These are phyloP conservation scores for Fusarium camptoceras DNA, from an alignment of 2,329 filamentous ascomycete genomes.

Conservation along the genomic window DNA sequence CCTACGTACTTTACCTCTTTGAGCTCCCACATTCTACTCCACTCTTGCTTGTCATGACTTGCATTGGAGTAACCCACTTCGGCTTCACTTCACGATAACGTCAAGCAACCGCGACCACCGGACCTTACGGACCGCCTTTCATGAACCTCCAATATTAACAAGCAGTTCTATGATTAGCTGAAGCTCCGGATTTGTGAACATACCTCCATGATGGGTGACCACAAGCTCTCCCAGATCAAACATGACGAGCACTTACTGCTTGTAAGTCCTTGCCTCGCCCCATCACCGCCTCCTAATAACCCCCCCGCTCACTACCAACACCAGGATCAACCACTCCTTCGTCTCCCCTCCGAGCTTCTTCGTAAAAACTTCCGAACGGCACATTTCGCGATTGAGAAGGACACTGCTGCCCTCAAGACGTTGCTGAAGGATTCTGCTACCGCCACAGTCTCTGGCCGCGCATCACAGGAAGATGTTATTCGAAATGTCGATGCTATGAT, in stretches of 20 bases:
- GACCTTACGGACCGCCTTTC: constrained; percentile 4
- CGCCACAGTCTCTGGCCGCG: constrained; percentile 71
- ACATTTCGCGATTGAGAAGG: constrained; percentile 80
- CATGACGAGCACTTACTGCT: constrained; percentile 81
- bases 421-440: constrained; percentile 73
- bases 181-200: background rate
- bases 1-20: constrained; percentile 28
- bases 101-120: constrained; percentile 32
- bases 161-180: background rate
- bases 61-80: constrained; percentile 14
- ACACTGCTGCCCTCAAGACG: constrained; percentile 71
- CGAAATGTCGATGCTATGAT: constrained; percentile 87
- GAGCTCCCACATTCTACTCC: constrained; percentile 6
- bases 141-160: background rate
- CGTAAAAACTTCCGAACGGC: constrained; percentile 93
- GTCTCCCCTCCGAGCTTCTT: constrained; percentile 90
- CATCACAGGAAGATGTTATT: constrained; percentile 77
- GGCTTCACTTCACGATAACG: constrained; percentile 39
- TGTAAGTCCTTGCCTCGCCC: constrained; percentile 54
- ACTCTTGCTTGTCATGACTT: constrained; percentile 24
- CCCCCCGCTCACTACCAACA: constrained; percentile 50
- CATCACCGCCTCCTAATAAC: constrained; percentile 9
- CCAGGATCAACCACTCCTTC: constrained; percentile 92
- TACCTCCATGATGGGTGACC: constrained; percentile 65
- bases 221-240: constrained; percentile 75